These are phyloP conservation scores for Celoporthe dispersa DNA, from an alignment of 2,329 filamentous ascomycete genomes.

Conservation along the genomic window DNA sequence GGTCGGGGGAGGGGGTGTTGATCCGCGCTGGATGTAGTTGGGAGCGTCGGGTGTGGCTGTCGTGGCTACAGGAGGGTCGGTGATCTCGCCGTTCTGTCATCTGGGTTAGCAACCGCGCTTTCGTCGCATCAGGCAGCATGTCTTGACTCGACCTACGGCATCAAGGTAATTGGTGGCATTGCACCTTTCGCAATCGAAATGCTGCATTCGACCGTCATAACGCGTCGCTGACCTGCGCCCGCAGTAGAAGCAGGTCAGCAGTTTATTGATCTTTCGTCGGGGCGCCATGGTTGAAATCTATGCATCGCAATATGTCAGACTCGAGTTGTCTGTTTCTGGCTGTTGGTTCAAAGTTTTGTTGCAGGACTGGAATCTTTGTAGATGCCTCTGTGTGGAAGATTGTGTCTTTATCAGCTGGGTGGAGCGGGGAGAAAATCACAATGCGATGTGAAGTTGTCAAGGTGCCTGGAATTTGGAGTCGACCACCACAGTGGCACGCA, in stretches of 20 bases:
- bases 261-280: slow-evolving; percentile 40
- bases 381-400: slow-evolving; percentile 10
- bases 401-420: slow-evolving; percentile 20
- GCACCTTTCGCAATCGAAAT: slow-evolving; percentile 78
- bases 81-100: slow-evolving; percentile 81
- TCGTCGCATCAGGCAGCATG: too few species aligned
- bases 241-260: slow-evolving; percentile 82
- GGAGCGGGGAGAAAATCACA: slow-evolving; percentile 7
- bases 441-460: slow-evolving; percentile 9
- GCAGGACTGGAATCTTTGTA: slow-evolving; percentile 19
- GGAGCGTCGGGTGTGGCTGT: slow-evolving; percentile 49
- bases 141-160: slow-evolving; percentile 58
- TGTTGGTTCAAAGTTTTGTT: not conserved
- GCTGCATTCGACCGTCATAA: slow-evolving; percentile 61
- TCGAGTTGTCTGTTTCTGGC: slow-evolving; percentile 44
- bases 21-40: slow-evolving; percentile 52
- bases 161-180: slow-evolving; percentile 90
- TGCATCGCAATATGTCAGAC: slow-evolving; percentile 20
- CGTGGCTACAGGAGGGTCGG: slow-evolving; percentile 75
- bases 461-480: slow-evolving; percentile 20
- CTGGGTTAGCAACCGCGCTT: slow-evolving; percentile 19
- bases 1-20: slow-evolving; percentile 42
- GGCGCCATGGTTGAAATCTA: slow-evolving; percentile 45
- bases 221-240: slow-evolving; percentile 66
- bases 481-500: slow-evolving; percentile 5